Percentiles rank a stretch among this genome's conserved stretches.
These are phyloP conservation scores for Cystobasidium onofrii DNA, from an alignment of 768 basidiomycete genomes.

Conservation along the genomic window DNA sequence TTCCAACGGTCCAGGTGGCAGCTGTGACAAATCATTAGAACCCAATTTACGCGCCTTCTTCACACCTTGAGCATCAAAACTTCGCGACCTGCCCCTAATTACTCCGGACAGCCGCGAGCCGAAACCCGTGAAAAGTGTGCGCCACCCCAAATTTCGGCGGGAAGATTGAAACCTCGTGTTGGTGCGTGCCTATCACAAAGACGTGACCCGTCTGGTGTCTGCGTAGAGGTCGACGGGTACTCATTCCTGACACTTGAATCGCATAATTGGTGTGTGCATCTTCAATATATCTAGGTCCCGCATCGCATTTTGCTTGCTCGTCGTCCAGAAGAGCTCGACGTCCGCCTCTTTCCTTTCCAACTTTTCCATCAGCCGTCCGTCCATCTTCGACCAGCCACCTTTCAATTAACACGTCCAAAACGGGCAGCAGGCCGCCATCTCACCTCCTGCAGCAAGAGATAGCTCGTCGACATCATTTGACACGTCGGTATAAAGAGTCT, in stretches of 20 bases:
- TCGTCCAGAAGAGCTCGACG: neutral
- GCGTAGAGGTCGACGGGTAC: neutral
- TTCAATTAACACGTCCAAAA: conserved; percentile 12
- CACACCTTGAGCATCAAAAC: neutral
- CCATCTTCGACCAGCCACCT: conserved; percentile 11
- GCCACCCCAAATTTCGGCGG: neutral
- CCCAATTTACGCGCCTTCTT: neutral
- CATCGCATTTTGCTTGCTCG: neutral
- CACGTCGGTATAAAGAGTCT: conserved; percentile 4
- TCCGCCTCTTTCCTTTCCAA: conserved; percentile 16
- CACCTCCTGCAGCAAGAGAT: conserved; percentile 5
- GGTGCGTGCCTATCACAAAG: conserved; percentile 2
- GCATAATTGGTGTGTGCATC: neutral
- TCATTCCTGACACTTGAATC: conserved; percentile 15
- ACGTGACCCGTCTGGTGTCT: conserved; percentile 1
- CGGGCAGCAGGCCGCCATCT: conserved; percentile 4
- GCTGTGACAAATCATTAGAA: neutral
- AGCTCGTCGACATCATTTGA: neutral
- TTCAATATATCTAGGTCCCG: neutral
- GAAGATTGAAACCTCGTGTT: neutral
- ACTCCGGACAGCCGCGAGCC: neutral
- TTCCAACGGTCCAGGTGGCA: neutral
- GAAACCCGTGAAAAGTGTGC: neutral
- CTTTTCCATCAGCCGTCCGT: neutral
- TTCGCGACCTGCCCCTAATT: neutral